Base-by-base conservation (phyloP, 805 yeast species). In the Candida sanyiensis region DNA sequence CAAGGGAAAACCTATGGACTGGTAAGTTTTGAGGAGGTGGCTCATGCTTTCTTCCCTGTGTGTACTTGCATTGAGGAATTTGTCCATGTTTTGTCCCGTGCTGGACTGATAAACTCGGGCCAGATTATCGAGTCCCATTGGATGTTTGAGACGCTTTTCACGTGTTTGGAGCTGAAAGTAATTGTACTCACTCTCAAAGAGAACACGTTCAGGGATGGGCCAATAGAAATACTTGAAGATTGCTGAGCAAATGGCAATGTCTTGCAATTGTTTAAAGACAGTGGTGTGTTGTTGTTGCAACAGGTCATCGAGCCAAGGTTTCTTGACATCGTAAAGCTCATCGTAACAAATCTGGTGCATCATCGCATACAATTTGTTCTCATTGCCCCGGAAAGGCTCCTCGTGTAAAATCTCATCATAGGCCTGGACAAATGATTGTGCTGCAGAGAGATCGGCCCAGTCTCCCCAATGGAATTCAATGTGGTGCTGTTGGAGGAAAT, bases 391-490 rank as follows among this genome's bases (percentile, higher is more conserved):
- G 26, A 39, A 45, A 2, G 35, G 24, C n/a, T 32, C 24, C 11
- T 23, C 13, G 12, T 38, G 23, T 18, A 42, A 17, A 4, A 56
- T 30, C 1, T 38, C 26, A n/a, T 48, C 44, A 37, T 63, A 65
- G 2, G 64, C 45, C 6, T 48, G 27, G 19, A 49, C 46, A 36
- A 54, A 56, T 13, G 59, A 50, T 19, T 49, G 47, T 4, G 58
- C 58, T 4, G 52, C 51, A 4, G 50, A 40, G 3, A 51, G 33
- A 35, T 58, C 61, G 12, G 48, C 48, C 62, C 62, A 58, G 34
- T 55, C 63, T 33, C 55, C 58, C 68, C 64, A 62, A 48, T 62
- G 57, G 43, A 51, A 49, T 9, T 43, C 40, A 7, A 50, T 28
- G 19, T 39, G 39, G 32, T 53, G 33, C 3, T 32, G 6, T 10